Conservation (phyloP, 2,329 filamentous ascomycete genomes). For the Beauveria rudraprayagi region DNA sequence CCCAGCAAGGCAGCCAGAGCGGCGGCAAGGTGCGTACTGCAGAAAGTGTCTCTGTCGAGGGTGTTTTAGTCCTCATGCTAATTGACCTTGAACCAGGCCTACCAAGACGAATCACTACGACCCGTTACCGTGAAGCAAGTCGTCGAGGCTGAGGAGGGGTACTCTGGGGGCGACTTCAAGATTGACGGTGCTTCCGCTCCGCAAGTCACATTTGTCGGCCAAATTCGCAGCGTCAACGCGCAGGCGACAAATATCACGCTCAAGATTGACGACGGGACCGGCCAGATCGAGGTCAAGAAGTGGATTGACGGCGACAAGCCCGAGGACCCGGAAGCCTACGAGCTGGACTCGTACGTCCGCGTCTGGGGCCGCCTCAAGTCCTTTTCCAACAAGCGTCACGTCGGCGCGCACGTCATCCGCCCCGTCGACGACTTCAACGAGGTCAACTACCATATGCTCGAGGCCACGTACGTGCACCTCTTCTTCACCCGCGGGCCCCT, state of each 20-base stretch:
- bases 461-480: conserved; percentile 82
- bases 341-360: conserved; percentile 72
- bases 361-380: conserved; percentile 78
- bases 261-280: conserved; percentile 91
- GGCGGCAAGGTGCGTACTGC: conserved; percentile 34
- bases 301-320: conserved; percentile 64
- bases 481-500: conserved; percentile 66
- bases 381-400: conserved; percentile 75
- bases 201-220: conserved; percentile 74
- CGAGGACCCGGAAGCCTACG: conserved; percentile 45
- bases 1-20: conserved; percentile 50
- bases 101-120: conserved; percentile 77
- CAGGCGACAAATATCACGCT: conserved; percentile 89
- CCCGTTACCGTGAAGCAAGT: conserved; percentile 96
- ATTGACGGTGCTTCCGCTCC: conserved; percentile 71
- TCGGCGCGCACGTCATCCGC: conserved; percentile 74
- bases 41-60: not conserved
- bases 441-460: conserved; percentile 83
- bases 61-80: not conserved
- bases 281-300: conserved; percentile 81
- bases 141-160: conserved; percentile 69
- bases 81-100: conserved; percentile 34
- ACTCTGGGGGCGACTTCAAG: conserved; percentile 66
- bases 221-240: conserved; percentile 78
- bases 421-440: conserved; percentile 82